Conservation (phyloP, 1,139 yeast genomes). For the Nakaseomyces nivariensis region DNA sequence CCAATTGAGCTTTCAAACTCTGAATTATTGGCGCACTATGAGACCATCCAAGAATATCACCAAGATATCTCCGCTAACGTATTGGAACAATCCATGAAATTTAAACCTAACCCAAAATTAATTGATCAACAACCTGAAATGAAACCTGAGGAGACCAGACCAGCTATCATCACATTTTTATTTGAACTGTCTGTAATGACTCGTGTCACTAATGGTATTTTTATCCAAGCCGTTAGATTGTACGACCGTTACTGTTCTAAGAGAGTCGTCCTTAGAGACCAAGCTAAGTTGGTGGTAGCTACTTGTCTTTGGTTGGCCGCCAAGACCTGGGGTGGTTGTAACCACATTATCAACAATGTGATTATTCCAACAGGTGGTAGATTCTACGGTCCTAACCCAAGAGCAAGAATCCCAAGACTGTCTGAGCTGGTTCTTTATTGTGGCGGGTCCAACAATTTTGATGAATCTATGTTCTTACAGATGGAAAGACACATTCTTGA, state of each 20-base stretch:
- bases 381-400: constrained; percentile 54
- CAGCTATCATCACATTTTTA: constrained; percentile 46
- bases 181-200: constrained; percentile 48
- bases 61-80: constrained; percentile 41
- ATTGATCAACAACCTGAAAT: constrained; percentile 58
- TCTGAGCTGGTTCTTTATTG: constrained; percentile 51
- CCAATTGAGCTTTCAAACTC: constrained; percentile 41
- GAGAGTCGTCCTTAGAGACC: constrained; percentile 51
- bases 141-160: constrained; percentile 39
- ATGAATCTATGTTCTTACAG: constrained; percentile 50
- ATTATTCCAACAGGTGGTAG: constrained; percentile 46
- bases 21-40: constrained; percentile 41
- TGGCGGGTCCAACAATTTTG: constrained; percentile 48
- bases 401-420: constrained; percentile 56
- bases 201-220: constrained; percentile 50
- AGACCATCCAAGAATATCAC: constrained; percentile 42
- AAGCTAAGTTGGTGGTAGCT: constrained; percentile 52
- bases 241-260: constrained; percentile 61
- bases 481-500: constrained; percentile 46
- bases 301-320: constrained; percentile 61
- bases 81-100: constrained; percentile 30
- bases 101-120: constrained; percentile 43
- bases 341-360: constrained; percentile 48
- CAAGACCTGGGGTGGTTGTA: constrained; percentile 59
- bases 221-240: constrained; percentile 46